Evolutionary conservation across 169 alveolate genomes (phyloP).

Genomic region (Hepatocystis sp.): DNA sequence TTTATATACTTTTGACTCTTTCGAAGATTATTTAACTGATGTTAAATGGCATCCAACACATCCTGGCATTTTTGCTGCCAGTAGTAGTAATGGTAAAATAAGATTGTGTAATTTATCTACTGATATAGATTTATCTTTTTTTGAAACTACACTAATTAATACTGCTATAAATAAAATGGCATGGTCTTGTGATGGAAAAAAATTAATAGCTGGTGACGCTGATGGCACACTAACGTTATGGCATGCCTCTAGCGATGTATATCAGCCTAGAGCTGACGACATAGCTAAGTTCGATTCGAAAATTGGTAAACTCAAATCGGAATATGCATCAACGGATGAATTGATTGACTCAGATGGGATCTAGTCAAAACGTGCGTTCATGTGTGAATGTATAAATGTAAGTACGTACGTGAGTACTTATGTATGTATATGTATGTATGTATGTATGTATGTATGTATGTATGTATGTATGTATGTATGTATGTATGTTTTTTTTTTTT

Average conservation of each 20-base stretch:
- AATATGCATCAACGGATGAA: background rate
- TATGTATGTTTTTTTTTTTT: too few species aligned
- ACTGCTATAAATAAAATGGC: constrained; percentile 56
- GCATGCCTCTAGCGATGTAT: constrained; percentile 55
- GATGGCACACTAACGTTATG: constrained; percentile 43
- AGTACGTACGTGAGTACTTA: background rate
- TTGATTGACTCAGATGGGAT: background rate
- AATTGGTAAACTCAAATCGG: constrained; percentile 23
- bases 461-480: too few species aligned
- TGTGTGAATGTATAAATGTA: too few species aligned
- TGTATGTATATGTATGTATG: too few species aligned
- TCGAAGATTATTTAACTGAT: constrained; percentile 89
- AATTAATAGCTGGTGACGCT: constrained; percentile 61
- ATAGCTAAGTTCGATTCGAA: constrained; percentile 14
- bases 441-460: too few species aligned
- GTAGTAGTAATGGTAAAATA: constrained; percentile 57
- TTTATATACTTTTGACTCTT: constrained; percentile 81
- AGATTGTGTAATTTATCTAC: constrained; percentile 35
- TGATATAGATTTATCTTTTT: constrained; percentile 39
- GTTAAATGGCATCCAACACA: constrained; percentile 86
- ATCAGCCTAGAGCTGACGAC: constrained; percentile 68
- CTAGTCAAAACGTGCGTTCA: background rate
- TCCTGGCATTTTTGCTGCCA: constrained; percentile 61
- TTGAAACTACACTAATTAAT: constrained; percentile 24
- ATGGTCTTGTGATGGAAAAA: constrained; percentile 67